Percentiles rank a stretch among this genome's conserved stretches.
Evolutionary conservation across 768 basidiomycete genomes (phyloP).

Genomic region (Pisolithus sp.): DNA sequence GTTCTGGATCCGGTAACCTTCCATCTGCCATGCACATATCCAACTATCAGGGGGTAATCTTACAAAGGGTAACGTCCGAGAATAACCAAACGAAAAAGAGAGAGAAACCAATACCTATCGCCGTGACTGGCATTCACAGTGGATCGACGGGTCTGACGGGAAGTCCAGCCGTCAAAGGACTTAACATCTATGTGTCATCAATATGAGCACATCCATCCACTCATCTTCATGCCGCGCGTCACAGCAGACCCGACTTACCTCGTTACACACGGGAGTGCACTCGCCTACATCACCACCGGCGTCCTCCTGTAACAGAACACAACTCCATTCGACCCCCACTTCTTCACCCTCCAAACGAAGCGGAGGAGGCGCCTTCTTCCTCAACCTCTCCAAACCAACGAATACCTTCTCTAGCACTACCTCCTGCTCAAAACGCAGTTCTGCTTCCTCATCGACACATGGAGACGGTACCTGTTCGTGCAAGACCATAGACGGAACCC

Average conservation of each 20-base stretch:
- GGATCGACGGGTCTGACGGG: not conserved
- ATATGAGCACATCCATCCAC: not conserved
- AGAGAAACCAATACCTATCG: too few species aligned
- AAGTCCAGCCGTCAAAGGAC: not conserved
- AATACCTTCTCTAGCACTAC: conserved; percentile 2
- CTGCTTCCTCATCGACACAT: not conserved
- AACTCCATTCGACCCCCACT: not conserved
- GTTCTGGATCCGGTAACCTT: too few species aligned
- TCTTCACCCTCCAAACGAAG: not conserved
- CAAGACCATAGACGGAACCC: not conserved
- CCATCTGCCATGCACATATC: too few species aligned
- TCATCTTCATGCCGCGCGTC: too few species aligned
- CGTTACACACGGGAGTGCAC: not conserved
- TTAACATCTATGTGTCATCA: not conserved
- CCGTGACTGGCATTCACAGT: too few species aligned
- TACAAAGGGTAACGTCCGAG: too few species aligned
- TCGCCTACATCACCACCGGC: not conserved
- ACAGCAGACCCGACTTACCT: not conserved
- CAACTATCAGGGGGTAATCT: too few species aligned
- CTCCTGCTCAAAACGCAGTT: too few species aligned
- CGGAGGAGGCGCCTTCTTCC: conserved; percentile 1
- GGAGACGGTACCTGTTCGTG: not conserved
- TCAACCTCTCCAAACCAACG: conserved; percentile 3
- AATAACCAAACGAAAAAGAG: too few species aligned
- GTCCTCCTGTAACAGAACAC: not conserved